Base-by-base conservation (phyloP, 2,329 filamentous ascomycete genomes). In the Colletotrichum acutatum region DNA sequence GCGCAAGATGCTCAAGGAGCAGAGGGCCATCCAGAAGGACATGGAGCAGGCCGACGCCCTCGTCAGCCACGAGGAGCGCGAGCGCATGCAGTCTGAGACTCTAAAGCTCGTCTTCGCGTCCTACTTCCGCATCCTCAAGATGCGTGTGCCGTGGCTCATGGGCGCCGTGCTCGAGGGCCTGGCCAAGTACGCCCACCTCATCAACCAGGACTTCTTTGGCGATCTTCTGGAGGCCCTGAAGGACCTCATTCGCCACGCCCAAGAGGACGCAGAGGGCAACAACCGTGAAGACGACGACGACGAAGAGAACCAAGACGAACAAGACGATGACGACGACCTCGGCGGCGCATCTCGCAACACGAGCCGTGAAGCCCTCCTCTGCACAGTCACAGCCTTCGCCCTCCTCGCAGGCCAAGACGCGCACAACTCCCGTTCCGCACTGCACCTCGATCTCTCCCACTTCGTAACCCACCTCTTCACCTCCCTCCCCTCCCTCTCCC, bases 171-270 rank as follows among this genome's bases (percentile, higher is more conserved):
- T 99, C 5, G 97, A 98, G 85, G 97, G 97, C 32, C 86, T 99
- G 26, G 95, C 96, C 63, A 95, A 95, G 80, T 99, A 97, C 80
- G 92, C 95, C 4, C 97, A 98, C 81, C 89, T 99, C 72, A 99
- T 99, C 87, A 99, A 99, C 84, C 95, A 99, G 80, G 95, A 99
- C 80, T 98, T 99, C 86, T 99, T 99, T 78, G 97, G 96, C 32
- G 97, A 99, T 80, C 88, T 99, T 34, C 90, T 99, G 12, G 97
- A 98, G 83, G 96, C 95, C 0, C 87, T 99, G 52, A 97, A 97
- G 82, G 97, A 99, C 75, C 89, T 99, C 57, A 96, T 98, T 78
- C 90, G 91, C 4, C 90, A 95, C 76, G 93, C 93, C 65, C 89
- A 93, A 78, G 86, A 88, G 0, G 85, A 88, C 19, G 84, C 85